These are phyloP conservation scores for Pythium sukuiense DNA, from an alignment of 352 stramenopile genomes.

Conservation along the genomic window DNA sequence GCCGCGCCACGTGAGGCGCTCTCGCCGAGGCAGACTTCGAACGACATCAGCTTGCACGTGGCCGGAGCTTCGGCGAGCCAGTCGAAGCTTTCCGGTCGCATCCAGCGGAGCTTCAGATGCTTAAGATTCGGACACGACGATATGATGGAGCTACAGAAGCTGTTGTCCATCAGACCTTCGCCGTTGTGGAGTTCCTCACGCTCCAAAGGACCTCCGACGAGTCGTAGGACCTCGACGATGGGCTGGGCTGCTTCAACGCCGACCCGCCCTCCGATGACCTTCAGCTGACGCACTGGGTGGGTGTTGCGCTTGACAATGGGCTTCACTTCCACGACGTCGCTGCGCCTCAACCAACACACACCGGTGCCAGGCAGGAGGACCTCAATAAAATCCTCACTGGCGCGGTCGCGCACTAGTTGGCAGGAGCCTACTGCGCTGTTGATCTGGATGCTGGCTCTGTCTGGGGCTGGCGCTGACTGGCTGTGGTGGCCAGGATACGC, in stretches of 20 bases:
- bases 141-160: slow-evolving; percentile 6
- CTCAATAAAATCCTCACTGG: slow-evolving; percentile 15
- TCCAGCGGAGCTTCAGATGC: background rate
- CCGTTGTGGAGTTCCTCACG: background rate
- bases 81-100: background rate
- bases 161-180: background rate
- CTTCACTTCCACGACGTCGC: slow-evolving; percentile 11
- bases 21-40: too few relatives aligned
- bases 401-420: slow-evolving; percentile 13
- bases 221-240: slow-evolving; percentile 8
- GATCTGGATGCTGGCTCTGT: background rate
- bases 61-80: too few relatives aligned
- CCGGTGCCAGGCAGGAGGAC: slow-evolving; percentile 16
- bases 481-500: too few relatives aligned
- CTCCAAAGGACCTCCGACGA: slow-evolving; percentile 15
- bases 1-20: too few relatives aligned
- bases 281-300: slow-evolving; percentile 9
- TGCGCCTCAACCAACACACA: slow-evolving; percentile 15
- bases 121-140: slow-evolving; percentile 16
- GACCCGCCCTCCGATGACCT: background rate
- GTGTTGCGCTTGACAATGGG: background rate
- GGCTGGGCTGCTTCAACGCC: background rate
- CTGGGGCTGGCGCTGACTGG: too few relatives aligned
- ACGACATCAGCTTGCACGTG: too few relatives aligned
- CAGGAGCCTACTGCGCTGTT: slow-evolving; percentile 9